Percentiles rank a stretch among this genome's conserved stretches.
Evolutionary conservation across 495 filamentous ascomycete genomes (phyloP).

Genomic region (Neurospora sp.): DNA sequence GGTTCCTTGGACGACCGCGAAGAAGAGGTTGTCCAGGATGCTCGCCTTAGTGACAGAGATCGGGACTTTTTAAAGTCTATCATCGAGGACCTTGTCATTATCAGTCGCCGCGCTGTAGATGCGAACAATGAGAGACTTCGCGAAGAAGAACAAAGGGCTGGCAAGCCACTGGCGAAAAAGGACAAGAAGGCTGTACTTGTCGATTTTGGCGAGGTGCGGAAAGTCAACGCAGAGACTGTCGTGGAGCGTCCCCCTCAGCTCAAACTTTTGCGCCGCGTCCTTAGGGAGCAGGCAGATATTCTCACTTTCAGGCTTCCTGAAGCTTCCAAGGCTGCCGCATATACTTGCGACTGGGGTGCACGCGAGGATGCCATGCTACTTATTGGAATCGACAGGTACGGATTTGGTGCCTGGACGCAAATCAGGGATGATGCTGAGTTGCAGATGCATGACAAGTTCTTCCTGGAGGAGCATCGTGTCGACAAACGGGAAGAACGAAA

Average conservation of each 20-base stretch:
- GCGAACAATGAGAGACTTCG: conserved; percentile 57
- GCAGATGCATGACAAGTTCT: conserved; percentile 83
- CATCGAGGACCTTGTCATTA: conserved; percentile 37
- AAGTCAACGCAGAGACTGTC: conserved; percentile 89
- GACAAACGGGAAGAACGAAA: conserved; percentile 88
- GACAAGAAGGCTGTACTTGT: conserved; percentile 95
- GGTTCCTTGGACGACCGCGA: conserved; percentile 78
- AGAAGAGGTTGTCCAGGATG: conserved; percentile 76
- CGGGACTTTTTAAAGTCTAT: conserved; percentile 60
- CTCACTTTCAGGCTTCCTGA: conserved; percentile 78
- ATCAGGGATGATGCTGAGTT: conserved; percentile 90
- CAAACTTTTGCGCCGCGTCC: conserved; percentile 66
- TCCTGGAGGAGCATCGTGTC: conserved; percentile 94
- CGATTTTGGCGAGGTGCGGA: conserved; percentile 81
- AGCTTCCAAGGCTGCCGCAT: conserved; percentile 76
- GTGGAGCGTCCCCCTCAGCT: conserved; percentile 82
- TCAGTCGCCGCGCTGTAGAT: conserved; percentile 59
- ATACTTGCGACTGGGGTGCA: conserved; percentile 81
- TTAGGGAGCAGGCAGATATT: conserved; percentile 51
- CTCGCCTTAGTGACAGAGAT: conserved; percentile 72
- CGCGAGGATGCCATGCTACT: conserved; percentile 96
- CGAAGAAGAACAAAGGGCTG: conserved; percentile 59
- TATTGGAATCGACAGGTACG: conserved; percentile 82
- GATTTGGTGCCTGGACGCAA: conserved; percentile 85
- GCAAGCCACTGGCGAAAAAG: conserved; percentile 79